These are phyloP conservation scores for Paraconiothyrium brasiliense DNA, from an alignment of 2,329 filamentous ascomycete species.

Conservation along the genomic window DNA sequence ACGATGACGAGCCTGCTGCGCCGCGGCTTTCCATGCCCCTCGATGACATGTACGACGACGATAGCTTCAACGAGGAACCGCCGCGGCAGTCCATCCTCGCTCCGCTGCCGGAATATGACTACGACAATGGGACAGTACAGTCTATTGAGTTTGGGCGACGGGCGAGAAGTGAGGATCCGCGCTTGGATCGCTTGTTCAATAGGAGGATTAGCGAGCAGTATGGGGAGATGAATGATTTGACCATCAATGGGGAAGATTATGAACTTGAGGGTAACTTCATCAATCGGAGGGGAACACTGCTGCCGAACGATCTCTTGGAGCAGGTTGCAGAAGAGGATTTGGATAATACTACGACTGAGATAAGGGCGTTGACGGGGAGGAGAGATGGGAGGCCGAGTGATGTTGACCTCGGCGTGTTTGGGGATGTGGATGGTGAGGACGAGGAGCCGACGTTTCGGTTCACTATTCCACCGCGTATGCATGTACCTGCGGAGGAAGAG, in stretches of 20 bases:
- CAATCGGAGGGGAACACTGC: constrained; percentile 33
- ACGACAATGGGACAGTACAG: constrained; percentile 56
- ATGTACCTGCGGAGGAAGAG: constrained; percentile 29
- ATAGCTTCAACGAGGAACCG: constrained; percentile 51
- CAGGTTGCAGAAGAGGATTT: constrained; percentile 46
- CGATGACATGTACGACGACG: constrained; percentile 55
- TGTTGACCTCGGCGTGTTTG: constrained; percentile 44
- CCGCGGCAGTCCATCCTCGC: constrained; percentile 50
- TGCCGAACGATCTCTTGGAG: constrained; percentile 50
- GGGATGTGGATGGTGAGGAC: constrained; percentile 41
- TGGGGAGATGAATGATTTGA: constrained; percentile 55
- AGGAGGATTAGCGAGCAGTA: constrained; percentile 63
- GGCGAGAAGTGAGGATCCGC: constrained; percentile 50
- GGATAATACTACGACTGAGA: constrained; percentile 43
- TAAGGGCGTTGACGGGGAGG: constrained; percentile 42
- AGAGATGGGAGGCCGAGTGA: constrained; percentile 42
- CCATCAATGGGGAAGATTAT: constrained; percentile 44
- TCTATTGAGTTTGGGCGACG: constrained; percentile 59
- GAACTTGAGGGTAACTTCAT: constrained; percentile 56
- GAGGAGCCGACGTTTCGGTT: constrained; percentile 53
- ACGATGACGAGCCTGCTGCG: constrained; percentile 54
- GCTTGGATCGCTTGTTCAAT: constrained; percentile 46
- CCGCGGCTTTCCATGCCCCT: constrained; percentile 55
- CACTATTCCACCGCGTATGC: constrained; percentile 47
- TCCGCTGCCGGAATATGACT: constrained; percentile 44